Evolutionary conservation across 2,329 filamentous ascomycete species (phyloP).

Genomic region (Xylaria sp.): DNA sequence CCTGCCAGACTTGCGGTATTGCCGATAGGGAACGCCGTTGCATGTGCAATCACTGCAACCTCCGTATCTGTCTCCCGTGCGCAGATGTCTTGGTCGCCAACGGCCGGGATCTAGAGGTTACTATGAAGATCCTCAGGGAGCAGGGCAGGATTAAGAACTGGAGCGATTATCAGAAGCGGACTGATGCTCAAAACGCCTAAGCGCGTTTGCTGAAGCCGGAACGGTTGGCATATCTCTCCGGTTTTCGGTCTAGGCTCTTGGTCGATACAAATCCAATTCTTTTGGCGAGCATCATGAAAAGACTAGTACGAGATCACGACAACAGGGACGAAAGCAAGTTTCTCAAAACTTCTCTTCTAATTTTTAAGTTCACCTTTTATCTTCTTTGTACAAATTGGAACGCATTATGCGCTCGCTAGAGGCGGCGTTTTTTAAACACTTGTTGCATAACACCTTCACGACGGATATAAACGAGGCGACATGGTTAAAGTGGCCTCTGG

Average conservation of each 20-base stretch:
- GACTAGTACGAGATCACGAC: not conserved
- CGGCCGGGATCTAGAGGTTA: conserved; percentile 56
- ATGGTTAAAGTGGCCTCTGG: conserved; percentile 7
- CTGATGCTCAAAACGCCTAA: not conserved
- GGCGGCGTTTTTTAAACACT: conserved; percentile 18
- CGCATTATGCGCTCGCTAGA: conserved; percentile 7
- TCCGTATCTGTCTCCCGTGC: conserved; percentile 65
- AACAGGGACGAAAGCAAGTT: not conserved
- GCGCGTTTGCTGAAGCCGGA: not conserved
- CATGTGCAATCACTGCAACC: conserved; percentile 62
- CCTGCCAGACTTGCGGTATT: conserved; percentile 64
- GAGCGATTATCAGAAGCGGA: conserved; percentile 25
- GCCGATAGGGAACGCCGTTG: conserved; percentile 59
- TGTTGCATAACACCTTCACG: conserved; percentile 3
- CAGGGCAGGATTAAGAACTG: conserved; percentile 37
- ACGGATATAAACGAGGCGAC: conserved; percentile 25
- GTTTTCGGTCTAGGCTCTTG: not conserved
- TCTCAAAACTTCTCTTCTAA: not conserved
- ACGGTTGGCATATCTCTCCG: not conserved
- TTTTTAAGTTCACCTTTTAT: conserved; percentile 10
- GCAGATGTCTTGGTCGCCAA: conserved; percentile 55
- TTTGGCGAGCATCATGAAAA: not conserved
- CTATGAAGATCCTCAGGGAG: conserved; percentile 52
- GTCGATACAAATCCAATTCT: not conserved
- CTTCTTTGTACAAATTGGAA: conserved; percentile 36